Evolutionary conservation across 208 protist species (phyloP), one percentile per base, ranked within the genome.

Genomic region (Acanthamoeba lenticulata): DNA sequence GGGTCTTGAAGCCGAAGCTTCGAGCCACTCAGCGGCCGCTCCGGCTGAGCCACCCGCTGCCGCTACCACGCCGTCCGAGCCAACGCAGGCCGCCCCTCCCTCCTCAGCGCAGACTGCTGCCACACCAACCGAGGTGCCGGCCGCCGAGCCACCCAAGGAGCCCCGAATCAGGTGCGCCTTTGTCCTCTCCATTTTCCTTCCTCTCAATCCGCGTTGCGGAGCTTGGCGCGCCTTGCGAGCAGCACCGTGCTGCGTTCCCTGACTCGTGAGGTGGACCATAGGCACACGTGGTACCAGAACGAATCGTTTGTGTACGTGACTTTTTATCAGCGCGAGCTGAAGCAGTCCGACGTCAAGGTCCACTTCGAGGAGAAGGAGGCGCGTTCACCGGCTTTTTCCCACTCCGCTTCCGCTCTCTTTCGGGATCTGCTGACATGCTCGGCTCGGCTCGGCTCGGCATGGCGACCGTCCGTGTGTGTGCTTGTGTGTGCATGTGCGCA

Each of bases 201-300:
- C 47, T 52, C 47, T 52, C 47, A 19, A 52, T 52, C 47, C 47
- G n/a, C n/a, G n/a, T n/a, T n/a, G n/a, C n/a, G n/a, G n/a, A n/a
- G n/a, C n/a, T n/a, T n/a, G n/a, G n/a, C n/a, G n/a, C n/a, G n/a
- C n/a, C n/a, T n/a, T n/a, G n/a, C n/a, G n/a, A n/a, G n/a, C n/a
- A n/a, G n/a, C n/a, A n/a, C n/a, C n/a, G n/a, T n/a, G n/a, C n/a
- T n/a, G n/a, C n/a, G n/a, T n/a, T n/a, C n/a, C n/a, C n/a, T n/a
- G n/a, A n/a, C n/a, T n/a, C n/a, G n/a, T n/a, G n/a, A n/a, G n/a
- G n/a, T n/a, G n/a, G n/a, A n/a, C n/a, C n/a, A n/a, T n/a, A 94
- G 90, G 55, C 94, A 95, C 47, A 88, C 72, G 55, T 95, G 83
- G 74, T 92, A 92, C 47, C 94, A 95, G 60, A 95, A 93, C 77